These are phyloP conservation scores for Sporodiniella umbellata DNA, from an alignment of 371 early-diverging fungal species.

Conservation along the genomic window DNA sequence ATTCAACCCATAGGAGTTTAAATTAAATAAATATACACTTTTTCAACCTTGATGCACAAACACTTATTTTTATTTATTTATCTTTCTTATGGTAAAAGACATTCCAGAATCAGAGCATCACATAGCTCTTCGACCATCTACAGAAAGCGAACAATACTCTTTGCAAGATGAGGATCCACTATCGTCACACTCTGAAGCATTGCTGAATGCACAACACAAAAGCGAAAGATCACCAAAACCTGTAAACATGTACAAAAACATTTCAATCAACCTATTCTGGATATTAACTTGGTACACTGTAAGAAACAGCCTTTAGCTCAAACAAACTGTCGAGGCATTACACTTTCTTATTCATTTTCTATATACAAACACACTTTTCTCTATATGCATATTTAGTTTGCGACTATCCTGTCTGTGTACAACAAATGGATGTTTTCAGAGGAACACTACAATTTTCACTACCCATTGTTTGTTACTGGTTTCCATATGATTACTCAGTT, in stretches of 20 bases:
- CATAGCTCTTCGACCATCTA: conserved; percentile 6
- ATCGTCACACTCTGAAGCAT: conserved; percentile 18
- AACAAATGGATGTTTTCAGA: conserved; percentile 89
- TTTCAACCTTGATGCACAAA: background rate
- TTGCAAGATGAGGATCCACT: conserved; percentile 25
- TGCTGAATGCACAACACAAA: conserved; percentile 9
- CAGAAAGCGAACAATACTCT: conserved; percentile 18
- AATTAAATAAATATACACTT: background rate
- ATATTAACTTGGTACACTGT: conserved; percentile 43
- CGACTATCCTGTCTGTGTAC: conserved; percentile 75
- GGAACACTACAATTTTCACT: conserved; percentile 70
- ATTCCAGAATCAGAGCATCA: background rate
- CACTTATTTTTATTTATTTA: background rate
- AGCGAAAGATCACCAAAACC: conserved; percentile 4
- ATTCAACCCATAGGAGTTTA: background rate
- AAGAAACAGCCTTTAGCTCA: conserved; percentile 1
- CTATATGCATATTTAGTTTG: conserved; percentile 34
- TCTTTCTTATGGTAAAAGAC: background rate
- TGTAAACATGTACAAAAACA: background rate
- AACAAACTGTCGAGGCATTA: background rate
- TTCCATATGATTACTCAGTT: conserved; percentile 76
- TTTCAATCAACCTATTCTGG: conserved; percentile 41
- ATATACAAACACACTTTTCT: too few relatives aligned
- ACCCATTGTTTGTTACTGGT: conserved; percentile 77
- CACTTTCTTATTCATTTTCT: background rate